Percentiles rank a stretch among this genome's conserved stretches.
Evolutionary conservation across 306 rosid genomes (phyloP).

Genomic region (Gastrolobium villosum): DNA sequence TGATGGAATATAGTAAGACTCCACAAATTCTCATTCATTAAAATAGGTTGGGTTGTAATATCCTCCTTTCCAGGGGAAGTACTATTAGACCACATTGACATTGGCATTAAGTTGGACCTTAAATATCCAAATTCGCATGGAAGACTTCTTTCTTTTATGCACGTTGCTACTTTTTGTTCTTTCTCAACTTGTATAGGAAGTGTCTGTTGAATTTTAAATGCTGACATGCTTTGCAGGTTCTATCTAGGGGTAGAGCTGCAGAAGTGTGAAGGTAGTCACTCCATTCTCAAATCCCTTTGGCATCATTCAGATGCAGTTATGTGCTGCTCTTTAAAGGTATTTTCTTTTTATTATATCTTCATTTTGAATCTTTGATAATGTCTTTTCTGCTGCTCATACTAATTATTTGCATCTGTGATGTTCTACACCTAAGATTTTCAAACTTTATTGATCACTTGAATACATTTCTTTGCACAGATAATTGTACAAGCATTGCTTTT

Average conservation of each 20-base stretch:
- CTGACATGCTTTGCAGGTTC: slow-evolving; percentile 66
- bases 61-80: too few species aligned
- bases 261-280: slow-evolving; percentile 79
- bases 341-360: too few species aligned
- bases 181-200: neutral
- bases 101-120: too few species aligned
- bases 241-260: slow-evolving; percentile 87
- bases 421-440: neutral
- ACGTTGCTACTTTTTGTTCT: neutral
- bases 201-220: neutral
- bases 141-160: too few species aligned
- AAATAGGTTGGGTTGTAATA: too few species aligned
- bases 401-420: neutral
- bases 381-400: neutral
- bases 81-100: too few species aligned
- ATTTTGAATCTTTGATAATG: neutral
- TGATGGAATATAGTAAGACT: too few species aligned
- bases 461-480: too few species aligned
- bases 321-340: slow-evolving; percentile 92
- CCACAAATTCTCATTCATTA: too few species aligned
- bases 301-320: slow-evolving; percentile 91
- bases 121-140: too few species aligned
- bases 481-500: neutral
- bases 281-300: slow-evolving; percentile 93
- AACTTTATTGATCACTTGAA: too few species aligned